Evolutionary conservation across 768 basidiomycete genomes (phyloP).

Genomic region (Tulasnella sp.): DNA sequence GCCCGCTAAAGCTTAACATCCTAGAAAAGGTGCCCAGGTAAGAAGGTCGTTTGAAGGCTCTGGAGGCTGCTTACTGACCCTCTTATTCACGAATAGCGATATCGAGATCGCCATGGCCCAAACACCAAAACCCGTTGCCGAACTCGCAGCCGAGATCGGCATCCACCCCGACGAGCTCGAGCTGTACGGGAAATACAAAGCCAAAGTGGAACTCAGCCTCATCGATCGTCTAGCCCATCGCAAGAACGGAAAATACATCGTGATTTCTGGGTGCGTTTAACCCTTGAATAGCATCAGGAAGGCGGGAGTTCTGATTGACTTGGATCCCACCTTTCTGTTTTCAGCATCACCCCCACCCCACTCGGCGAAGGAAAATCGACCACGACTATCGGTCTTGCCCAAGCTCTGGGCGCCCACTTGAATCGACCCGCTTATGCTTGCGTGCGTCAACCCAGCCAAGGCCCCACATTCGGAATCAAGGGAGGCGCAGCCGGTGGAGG

Average conservation of each 20-base stretch:
- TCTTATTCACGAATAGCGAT: conserved; percentile 46
- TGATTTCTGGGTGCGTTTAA: conserved; percentile 79
- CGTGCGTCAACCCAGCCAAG: conserved; percentile 96
- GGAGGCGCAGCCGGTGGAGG: conserved; percentile 98
- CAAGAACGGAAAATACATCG: conserved; percentile 91
- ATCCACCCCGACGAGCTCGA: conserved; percentile 83
- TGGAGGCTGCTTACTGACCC: background rate
- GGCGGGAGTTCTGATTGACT: background rate
- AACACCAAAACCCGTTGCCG: conserved; percentile 80
- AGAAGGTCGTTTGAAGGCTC: background rate
- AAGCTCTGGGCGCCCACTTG: conserved; percentile 92
- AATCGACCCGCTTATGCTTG: conserved; percentile 92
- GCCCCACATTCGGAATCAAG: conserved; percentile 98
- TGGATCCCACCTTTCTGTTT: background rate
- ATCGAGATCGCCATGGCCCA: conserved; percentile 96
- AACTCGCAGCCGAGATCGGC: conserved; percentile 85
- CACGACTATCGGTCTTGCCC: conserved; percentile 93
- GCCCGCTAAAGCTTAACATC: conserved; percentile 73
- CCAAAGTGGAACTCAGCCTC: conserved; percentile 89
- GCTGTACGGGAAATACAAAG: conserved; percentile 93
- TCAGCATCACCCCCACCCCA: conserved; percentile 90
- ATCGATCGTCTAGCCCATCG: conserved; percentile 79
- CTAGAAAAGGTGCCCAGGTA: conserved; percentile 77
- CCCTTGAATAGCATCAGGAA: background rate
- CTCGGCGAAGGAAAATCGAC: conserved; percentile 98